Evolutionary conservation across 306 rosid genomes (phyloP), one percentile per base, ranked within the genome.

Genomic region (Medicago arabica): DNA sequence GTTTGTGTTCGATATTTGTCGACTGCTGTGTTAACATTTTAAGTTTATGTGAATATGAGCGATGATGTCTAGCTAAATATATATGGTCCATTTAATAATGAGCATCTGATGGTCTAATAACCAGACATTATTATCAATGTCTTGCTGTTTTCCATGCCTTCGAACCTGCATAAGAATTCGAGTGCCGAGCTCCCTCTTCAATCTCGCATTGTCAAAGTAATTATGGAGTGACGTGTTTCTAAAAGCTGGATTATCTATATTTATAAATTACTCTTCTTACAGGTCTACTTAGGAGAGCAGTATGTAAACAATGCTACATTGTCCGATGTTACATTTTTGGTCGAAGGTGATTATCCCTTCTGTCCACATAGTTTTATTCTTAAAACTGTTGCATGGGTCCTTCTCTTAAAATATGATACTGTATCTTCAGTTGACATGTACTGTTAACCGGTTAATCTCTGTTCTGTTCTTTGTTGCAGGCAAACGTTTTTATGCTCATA

Each of bases 211-310:
- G 58, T 39, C 70, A 51, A 28, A 58, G 60, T 63, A 17, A 8
- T 34, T 40, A 12, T 28, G 25, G 21, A 34, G 31, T 49, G 54
- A 21, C 23, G 34, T 16, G 23, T 71, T 65, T 49, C 41, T 62
- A 44, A 53, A 51, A 69, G 36, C 53, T 69, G 50, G 78, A 70
- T 10, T 69, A 60, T 82, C 3, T 77, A 73, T 72, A 17, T 71
- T 76, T 51, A 79, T 10, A 6, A 13, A 63, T 59, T 72, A 75
- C 75, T 69, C 51, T 67, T 87, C 67, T 61, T 88, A 88, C 97
- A 95, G 99, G 99, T 95, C 11, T 95, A 95, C 85, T 83, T 95
- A 9, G 97, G 97, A 64, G 97, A 95, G 87, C 89, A 92, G 78
- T 95, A 85, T 75, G 97, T 95, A 54, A 92, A 95, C 87, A 95